phyloP scores from a whole-genome alignment of 1,139 yeast genomes.

The Pichia terricola region DNA sequence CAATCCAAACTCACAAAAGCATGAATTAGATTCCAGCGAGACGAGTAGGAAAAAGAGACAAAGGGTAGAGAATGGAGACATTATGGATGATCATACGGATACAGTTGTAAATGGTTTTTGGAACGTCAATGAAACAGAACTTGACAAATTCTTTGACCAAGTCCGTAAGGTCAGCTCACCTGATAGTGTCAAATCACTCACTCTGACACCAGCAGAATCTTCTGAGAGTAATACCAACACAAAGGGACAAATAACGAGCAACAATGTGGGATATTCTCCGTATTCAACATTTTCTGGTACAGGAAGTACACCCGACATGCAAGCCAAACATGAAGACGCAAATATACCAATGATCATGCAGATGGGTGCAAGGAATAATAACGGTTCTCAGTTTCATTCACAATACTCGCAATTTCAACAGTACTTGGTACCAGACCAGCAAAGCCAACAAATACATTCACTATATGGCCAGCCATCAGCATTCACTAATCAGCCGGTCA shows the following conservation, averaged over 20 bases:
- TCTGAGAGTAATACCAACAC: neutral
- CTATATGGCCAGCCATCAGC: neutral
- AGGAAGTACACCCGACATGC: neutral
- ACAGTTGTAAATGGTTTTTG: neutral
- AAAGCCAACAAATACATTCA: neutral
- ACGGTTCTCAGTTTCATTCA: neutral
- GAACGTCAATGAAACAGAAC: conserved; percentile 24
- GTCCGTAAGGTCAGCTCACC: conserved; percentile 18
- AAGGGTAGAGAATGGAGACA: neutral
- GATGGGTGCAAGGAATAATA: no score
- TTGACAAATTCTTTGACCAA: conserved; percentile 38
- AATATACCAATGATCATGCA: no score
- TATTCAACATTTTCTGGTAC: neutral
- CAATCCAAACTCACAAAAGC: neutral
- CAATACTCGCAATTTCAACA: no score
- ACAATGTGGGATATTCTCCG: neutral
- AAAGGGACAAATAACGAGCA: neutral
- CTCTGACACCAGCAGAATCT: neutral
- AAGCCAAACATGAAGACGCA: no score
- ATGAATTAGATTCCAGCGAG: neutral
- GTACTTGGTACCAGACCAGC: neutral
- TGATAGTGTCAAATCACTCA: conserved; percentile 9
- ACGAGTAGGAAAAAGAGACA: neutral
- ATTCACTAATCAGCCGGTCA: neutral
- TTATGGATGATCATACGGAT: neutral